Base-by-base conservation (phyloP, 2,329 filamentous ascomycete genomes). In the Phialophora macrospora region DNA sequence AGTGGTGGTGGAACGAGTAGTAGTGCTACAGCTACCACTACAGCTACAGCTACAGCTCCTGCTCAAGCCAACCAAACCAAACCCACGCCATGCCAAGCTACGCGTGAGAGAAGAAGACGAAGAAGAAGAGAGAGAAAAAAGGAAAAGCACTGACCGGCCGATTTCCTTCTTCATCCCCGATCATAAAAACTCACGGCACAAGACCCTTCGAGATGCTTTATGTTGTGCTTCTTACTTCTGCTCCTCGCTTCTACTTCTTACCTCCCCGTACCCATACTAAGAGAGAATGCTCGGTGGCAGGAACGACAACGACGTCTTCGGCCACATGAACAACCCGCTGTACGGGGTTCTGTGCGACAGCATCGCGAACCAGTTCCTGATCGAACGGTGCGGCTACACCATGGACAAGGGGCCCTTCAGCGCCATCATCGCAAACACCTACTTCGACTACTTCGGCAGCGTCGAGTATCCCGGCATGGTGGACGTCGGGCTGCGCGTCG, bases 241-340 rank as follows among this genome's bases (percentile, higher is more conserved):
- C n/a, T n/a, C n/a, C n/a, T n/a, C n/a, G n/a, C n/a, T n/a, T n/a
- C n/a, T 12, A 20, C 7, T 30, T 41, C 38, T 4, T n/a, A 4
- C 5, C 1, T 41, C 38, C 38, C 8, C 30, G 8, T 41, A n/a
- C 14, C 24, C 24, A 11, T 11, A 52, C 22, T 52, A 52, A 28
- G 4, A 52, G 5, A 41, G 11, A 2, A 57, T 30, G 8, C 44
- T 6, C 7, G 41, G 2, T 2, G 28, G 30, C 38, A 93, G 92
- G 92, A 88, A 87, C 76, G 93, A 97, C 78, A 96, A 96, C 75
- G 93, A 97, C 80, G 95, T 96, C 91, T 97, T 95, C 78, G 85
- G 91, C 67, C 94, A 98, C 76, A 87, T 96, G 83, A 97, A 97
- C 80, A 97, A 96, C 75, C 90, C 88, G 48, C 84, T 95, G 61